Conservation (phyloP, 1,284 basidiomycete species). For the Ganoderma sinense region DNA sequence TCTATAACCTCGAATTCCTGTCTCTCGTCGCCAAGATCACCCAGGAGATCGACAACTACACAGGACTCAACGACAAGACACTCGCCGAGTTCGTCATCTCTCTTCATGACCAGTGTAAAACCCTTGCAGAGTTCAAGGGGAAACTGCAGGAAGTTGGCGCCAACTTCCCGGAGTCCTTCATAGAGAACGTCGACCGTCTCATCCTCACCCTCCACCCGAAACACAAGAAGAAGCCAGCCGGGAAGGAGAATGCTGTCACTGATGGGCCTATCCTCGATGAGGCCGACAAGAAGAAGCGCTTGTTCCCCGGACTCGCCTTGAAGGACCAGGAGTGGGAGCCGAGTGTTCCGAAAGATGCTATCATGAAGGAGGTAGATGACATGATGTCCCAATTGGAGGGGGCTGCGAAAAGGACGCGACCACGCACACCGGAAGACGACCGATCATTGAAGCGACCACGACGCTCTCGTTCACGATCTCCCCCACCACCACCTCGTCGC, state of each 20-base stretch:
- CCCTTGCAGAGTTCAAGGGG: slow-evolving; percentile 80
- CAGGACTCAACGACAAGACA: slow-evolving; percentile 87
- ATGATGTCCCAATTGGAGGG: slow-evolving; percentile 83
- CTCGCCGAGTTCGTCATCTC: slow-evolving; percentile 95
- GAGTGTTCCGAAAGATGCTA: slow-evolving; percentile 57
- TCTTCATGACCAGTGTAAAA: slow-evolving; percentile 87
- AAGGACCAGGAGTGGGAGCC: slow-evolving; percentile 76
- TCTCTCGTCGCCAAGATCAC: slow-evolving; percentile 90
- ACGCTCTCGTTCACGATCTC: slow-evolving; percentile 52
- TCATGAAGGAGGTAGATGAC: slow-evolving; percentile 86
- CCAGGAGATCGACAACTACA: slow-evolving; percentile 91
- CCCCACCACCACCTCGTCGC: slow-evolving; percentile 49
- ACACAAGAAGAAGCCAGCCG: slow-evolving; percentile 80
- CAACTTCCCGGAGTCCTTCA: slow-evolving; percentile 88
- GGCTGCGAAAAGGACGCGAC: slow-evolving; percentile 64
- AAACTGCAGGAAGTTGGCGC: slow-evolving; percentile 87
- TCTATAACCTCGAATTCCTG: slow-evolving; percentile 91
- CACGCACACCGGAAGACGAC: slow-evolving; percentile 54
- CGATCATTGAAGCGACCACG: slow-evolving; percentile 65
- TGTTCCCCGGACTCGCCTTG: slow-evolving; percentile 93
- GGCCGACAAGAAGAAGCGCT: slow-evolving; percentile 78
- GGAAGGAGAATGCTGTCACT: slow-evolving; percentile 45
- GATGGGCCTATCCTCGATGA: slow-evolving; percentile 56
- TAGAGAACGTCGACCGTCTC: slow-evolving; percentile 93
- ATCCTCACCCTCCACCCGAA: slow-evolving; percentile 96